Evolutionary conservation across 1,284 basidiomycete species (phyloP), one percentile per base, ranked within the genome.

Genomic region (Trichosporon sp.): DNA sequence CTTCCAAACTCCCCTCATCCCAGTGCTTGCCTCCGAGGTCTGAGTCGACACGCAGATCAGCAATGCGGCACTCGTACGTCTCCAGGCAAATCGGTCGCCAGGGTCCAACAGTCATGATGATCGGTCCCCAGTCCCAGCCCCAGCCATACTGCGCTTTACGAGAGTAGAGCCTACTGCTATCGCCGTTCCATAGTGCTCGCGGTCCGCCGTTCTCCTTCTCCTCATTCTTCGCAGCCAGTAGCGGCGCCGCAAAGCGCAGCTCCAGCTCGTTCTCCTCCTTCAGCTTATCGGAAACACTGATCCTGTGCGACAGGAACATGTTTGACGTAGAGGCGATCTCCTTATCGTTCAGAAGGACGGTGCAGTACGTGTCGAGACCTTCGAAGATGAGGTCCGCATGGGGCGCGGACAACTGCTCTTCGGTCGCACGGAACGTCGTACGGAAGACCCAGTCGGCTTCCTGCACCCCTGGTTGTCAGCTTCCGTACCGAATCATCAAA

Each of bases 381-480:
- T 93, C 91, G 67, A 94, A 92, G 8, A 93, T 82, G 25, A 95
- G 81, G 73, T 95, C 91, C 27, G 84, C 81, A 19, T 69, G 19
- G 3, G 81, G 70, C 5, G 81, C 75, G 3, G 73, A 69, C 13
- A 87, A 74, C 59, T 88, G 84, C 25, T 78, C 77, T 11, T 84
- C 79, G 1, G 81, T 80, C n/a, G 86, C 81, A 9, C 78, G 68
- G 73, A 95, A 89, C 1, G 76, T 81, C 9, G 87, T 88, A 73
- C 85, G 87, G 83, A 95, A 95, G n/a, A 83, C 81, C 92, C 93
- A 95, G 46, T 88, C 85, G 10, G 84, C 83, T 78, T 95, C 92
- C 25, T 90, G 91, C 56, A 95, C 83, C 92, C 92, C 91, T 93
- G 66, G 33, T 65, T 68, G 59, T 62, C 31, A 46, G 33, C 40